Evolutionary conservation across 352 stramenopile genomes (phyloP).

Genomic region (Halophytophthora polymorphica): DNA sequence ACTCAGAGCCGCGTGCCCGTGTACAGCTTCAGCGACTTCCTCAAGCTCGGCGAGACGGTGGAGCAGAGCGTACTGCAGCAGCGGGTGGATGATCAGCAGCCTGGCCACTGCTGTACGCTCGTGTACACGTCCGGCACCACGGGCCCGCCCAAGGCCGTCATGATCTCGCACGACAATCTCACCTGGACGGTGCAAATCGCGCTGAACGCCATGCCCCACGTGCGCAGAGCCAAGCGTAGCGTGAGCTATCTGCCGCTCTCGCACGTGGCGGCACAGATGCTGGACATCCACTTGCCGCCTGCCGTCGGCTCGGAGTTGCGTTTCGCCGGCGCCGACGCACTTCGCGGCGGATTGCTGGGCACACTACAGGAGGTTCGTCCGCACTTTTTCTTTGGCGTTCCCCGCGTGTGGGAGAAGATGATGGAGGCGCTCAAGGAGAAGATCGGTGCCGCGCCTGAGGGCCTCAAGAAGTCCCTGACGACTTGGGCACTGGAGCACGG

Average conservation of each 20-base stretch:
- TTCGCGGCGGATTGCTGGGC: constrained; percentile 59
- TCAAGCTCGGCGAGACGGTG: constrained; percentile 41
- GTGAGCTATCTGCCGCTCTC: constrained; percentile 84
- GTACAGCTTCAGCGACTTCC: constrained; percentile 60
- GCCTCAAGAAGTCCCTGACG: constrained; percentile 82
- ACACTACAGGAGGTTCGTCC: constrained; percentile 65
- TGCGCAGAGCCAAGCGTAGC: constrained; percentile 51
- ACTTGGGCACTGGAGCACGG: constrained; percentile 81
- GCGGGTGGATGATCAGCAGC: constrained; percentile 44
- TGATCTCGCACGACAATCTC: constrained; percentile 79
- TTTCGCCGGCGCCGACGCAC: constrained; percentile 70
- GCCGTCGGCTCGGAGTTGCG: constrained; percentile 61
- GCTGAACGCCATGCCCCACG: constrained; percentile 45
- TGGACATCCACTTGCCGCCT: constrained; percentile 78
- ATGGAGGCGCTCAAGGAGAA: constrained; percentile 74
- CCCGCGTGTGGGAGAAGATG: constrained; percentile 87
- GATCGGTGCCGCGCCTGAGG: constrained; percentile 19
- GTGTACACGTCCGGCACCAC: constrained; percentile 91
- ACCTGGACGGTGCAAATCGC: constrained; percentile 61
- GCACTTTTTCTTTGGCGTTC: constrained; percentile 82
- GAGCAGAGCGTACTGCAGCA: constrained; percentile 24
- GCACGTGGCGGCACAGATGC: constrained; percentile 74
- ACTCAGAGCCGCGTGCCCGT: constrained; percentile 42
- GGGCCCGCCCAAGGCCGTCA: constrained; percentile 60
- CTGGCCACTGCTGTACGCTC: constrained; percentile 72